A percentile compares a stretch with the other conserved stretches of the same genome.
Evolutionary conservation across 805 yeast genomes (phyloP).

Genomic region (Kregervanrija pseudodelftensis): DNA sequence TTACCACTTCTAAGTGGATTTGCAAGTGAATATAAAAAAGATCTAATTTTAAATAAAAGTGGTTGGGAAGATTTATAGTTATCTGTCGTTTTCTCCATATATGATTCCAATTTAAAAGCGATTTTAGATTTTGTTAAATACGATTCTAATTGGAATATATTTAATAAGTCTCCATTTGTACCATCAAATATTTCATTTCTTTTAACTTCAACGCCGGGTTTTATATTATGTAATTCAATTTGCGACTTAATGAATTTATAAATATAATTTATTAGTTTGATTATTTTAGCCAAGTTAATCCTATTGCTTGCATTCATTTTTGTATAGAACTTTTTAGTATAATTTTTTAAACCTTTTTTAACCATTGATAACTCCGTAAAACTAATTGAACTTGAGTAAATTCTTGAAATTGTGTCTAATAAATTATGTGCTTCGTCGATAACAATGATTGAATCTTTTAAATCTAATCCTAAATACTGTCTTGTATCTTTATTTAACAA

Average conservation of each 20-base stretch:
- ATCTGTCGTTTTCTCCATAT: slow-evolving; percentile 33
- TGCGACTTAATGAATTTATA: slow-evolving; percentile 37
- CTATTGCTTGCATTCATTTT: slow-evolving; percentile 67
- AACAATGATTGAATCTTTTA: slow-evolving; percentile 61
- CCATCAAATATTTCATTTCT: slow-evolving; percentile 46
- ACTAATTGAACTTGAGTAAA: slow-evolving; percentile 58
- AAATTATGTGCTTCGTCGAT: slow-evolving; percentile 93
- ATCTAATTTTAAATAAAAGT: slow-evolving; percentile 54
- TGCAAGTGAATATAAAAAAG: slow-evolving; percentile 56
- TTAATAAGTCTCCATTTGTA: slow-evolving; percentile 63
- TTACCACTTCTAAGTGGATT: slow-evolving; percentile 79
- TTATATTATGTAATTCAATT: slow-evolving; percentile 22
- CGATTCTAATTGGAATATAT: slow-evolving; percentile 57
- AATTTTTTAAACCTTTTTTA: slow-evolving; percentile 42
- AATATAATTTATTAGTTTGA: slow-evolving; percentile 48
- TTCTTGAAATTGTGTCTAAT: slow-evolving; percentile 63
- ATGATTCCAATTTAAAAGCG: slow-evolving; percentile 77
- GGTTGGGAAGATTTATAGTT: slow-evolving; percentile 30
- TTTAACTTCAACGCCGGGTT: slow-evolving; percentile 49
- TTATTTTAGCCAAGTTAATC: slow-evolving; percentile 56
- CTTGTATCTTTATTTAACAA: slow-evolving; percentile 58
- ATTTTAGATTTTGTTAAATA: slow-evolving; percentile 65
- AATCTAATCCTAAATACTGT: slow-evolving; percentile 46
- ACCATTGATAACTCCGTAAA: slow-evolving; percentile 40
- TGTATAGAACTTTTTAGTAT: slow-evolving; percentile 52